Evolutionary conservation across 2,329 filamentous ascomycete species (phyloP).

Genomic region (Aspergillus cejpii): DNA sequence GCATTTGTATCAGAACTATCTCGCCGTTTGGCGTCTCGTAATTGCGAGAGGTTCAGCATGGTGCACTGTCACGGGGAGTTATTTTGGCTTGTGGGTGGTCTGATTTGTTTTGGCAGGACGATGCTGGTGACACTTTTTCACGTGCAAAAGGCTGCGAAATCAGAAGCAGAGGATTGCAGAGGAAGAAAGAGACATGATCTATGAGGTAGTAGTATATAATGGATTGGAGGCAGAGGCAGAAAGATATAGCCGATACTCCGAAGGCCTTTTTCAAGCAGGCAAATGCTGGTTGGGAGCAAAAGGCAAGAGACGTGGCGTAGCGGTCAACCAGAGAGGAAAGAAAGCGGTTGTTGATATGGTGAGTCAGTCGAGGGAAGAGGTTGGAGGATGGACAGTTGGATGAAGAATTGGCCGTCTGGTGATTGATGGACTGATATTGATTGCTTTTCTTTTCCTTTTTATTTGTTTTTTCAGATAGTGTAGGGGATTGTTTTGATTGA

Average conservation of each 20-base stretch:
- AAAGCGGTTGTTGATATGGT: neutral
- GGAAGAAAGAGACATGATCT: slow-evolving; percentile 4
- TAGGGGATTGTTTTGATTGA: slow-evolving; percentile 8
- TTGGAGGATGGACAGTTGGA: neutral
- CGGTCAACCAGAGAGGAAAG: neutral
- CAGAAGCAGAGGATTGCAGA: slow-evolving; percentile 13
- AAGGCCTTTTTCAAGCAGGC: slow-evolving; percentile 9
- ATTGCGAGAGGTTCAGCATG: slow-evolving; percentile 34
- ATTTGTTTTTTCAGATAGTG: neutral
- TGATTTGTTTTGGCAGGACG: slow-evolving; percentile 1
- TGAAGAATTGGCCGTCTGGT: neutral
- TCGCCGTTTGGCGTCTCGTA: slow-evolving; percentile 29
- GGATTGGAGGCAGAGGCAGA: neutral
- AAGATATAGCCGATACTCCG: neutral
- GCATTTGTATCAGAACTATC: slow-evolving; percentile 25
- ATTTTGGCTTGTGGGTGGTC: slow-evolving; percentile 3
- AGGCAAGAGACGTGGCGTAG: slow-evolving; percentile 9
- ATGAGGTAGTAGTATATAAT: neutral
- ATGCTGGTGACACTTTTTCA: slow-evolving; percentile 16
- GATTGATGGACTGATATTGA: slow-evolving; percentile 1
- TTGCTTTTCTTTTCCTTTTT: neutral
- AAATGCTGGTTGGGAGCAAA: slow-evolving; percentile 1
- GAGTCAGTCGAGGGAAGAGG: neutral
- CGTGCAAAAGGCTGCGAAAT: slow-evolving; percentile 7
- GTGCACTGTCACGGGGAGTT: slow-evolving; percentile 8